Evolutionary conservation across 2,329 filamentous ascomycete genomes (phyloP), one percentile per base, ranked within the genome.

Genomic region (Fusarium bactridioides): DNA sequence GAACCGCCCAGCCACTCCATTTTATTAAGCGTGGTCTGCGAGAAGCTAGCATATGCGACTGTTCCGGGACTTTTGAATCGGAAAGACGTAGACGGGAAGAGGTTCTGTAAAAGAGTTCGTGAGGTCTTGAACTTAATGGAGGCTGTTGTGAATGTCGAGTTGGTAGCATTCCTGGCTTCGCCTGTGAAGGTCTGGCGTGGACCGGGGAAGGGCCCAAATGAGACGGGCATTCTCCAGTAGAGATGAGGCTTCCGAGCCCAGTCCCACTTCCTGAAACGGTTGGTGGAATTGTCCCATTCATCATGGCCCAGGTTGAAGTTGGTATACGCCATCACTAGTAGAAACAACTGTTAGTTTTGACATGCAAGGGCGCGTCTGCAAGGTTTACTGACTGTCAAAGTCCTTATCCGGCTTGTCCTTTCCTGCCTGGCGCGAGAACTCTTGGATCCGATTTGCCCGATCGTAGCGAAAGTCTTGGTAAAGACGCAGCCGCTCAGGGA

Each of bases 1-100:
- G 80, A 79, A 5, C 89, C 89, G 10, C 87, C 89, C 1, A 92
- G 84, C 88, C 89, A 92, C 35, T 86, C 82, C 83, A 92, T 86
- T 8, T 87, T 85, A 48, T 82, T 78, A 9, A 88, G 78, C 3
- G 82, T 83, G 81, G 72, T 87, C 29, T 80, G 78, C 3, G 82
- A 83, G 70, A 85, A 80, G 58, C 81, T 86, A 4, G 83, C 86
- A 13, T 81, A 79, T 8, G 83, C 84, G 7, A 86, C 77, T 0
- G 86, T 88, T 0, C 82, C 79, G 6, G 83, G 84, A 2, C 84
- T 86, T 65, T 83, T 85, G 80, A 88, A 87, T 62, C 82, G 84
- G 72, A 88, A 80, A 0, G 84, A 84, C 0, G 83, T 80, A 1
- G 85, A 87, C 2, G 77, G 80, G 65, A 86, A 86, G 0, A 73